Conservation (phyloP, 2,329 filamentous ascomycete genomes). For the Anthostomella pinea region DNA sequence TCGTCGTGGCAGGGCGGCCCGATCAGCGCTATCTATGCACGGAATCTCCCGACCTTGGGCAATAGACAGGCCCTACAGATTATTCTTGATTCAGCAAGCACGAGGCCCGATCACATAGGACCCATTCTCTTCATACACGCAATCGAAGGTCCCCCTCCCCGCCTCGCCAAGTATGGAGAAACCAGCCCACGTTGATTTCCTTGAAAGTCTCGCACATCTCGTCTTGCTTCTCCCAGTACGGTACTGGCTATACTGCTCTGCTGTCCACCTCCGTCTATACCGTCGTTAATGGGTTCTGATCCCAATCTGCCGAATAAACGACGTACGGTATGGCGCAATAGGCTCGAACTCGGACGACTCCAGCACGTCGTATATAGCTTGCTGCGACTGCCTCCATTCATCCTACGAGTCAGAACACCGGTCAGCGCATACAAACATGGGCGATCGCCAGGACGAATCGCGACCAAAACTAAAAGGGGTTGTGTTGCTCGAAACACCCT, state of each 20-base stretch:
- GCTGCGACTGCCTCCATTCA: slow-evolving; percentile 7
- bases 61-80: too few species aligned
- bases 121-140: slow-evolving; percentile 6
- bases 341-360: slow-evolving; percentile 4
- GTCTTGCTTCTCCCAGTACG: slow-evolving; percentile 8
- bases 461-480: too few species aligned
- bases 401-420: not conserved
- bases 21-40: too few species aligned
- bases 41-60: too few species aligned
- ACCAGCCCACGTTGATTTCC: slow-evolving; percentile 9
- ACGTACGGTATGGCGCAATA: slow-evolving; percentile 9
- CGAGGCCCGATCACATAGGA: slow-evolving; percentile 10
- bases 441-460: too few species aligned
- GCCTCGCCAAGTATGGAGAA: slow-evolving; percentile 11
- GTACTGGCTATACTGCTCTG: slow-evolving; percentile 6
- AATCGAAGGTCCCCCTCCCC: slow-evolving; percentile 12
- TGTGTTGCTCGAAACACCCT: too few species aligned
- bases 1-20: too few species aligned
- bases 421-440: too few species aligned
- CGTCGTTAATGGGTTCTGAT: slow-evolving; percentile 7
- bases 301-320: slow-evolving; percentile 9
- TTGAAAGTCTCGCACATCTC: slow-evolving; percentile 7
- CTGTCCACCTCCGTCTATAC: slow-evolving; percentile 3
- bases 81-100: too few species aligned
- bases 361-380: slow-evolving; percentile 9